A percentile compares a stretch with the other conserved stretches of the same genome.
Evolutionary conservation across 257 asterid genomes (phyloP).

Genomic region (Nyctanthes arbortristis): DNA sequence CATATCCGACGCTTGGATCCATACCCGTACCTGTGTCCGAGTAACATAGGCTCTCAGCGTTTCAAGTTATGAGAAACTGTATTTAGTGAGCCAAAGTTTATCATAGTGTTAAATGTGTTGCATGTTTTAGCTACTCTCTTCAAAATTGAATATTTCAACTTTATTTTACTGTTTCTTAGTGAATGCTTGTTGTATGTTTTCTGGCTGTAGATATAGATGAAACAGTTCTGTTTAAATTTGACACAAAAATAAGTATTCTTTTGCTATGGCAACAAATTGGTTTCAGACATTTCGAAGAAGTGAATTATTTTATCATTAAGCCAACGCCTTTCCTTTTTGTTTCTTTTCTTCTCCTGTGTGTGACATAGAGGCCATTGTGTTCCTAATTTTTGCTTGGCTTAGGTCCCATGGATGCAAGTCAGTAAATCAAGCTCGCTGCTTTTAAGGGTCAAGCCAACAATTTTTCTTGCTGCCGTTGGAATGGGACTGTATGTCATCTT

Average conservation of each 20-base stretch:
- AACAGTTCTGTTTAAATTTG: background rate
- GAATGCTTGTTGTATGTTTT: background rate
- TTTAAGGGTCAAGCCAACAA: conserved; percentile 76
- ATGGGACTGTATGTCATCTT: conserved; percentile 72
- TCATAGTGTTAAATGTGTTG: too few relatives aligned
- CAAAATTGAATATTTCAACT: background rate
- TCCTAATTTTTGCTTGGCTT: conserved; percentile 23
- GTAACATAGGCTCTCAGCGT: too few relatives aligned
- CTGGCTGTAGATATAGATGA: background rate
- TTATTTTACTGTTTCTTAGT: background rate
- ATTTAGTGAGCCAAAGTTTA: too few relatives aligned
- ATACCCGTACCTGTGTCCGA: too few relatives aligned
- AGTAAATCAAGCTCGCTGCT: conserved; percentile 88
- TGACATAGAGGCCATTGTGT: background rate
- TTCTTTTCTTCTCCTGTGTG: too few relatives aligned
- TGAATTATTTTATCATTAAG: background rate
- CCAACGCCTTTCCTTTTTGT: too few relatives aligned
- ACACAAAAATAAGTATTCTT: too few relatives aligned
- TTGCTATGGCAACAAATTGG: background rate
- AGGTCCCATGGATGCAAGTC: conserved; percentile 99
- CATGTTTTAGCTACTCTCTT: background rate
- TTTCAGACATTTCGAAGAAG: background rate
- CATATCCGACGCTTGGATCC: too few relatives aligned
- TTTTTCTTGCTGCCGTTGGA: conserved; percentile 74
- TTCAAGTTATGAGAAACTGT: too few relatives aligned